Conservation (phyloP, 2,329 filamentous ascomycete genomes). For the Aspergillus ustus region DNA sequence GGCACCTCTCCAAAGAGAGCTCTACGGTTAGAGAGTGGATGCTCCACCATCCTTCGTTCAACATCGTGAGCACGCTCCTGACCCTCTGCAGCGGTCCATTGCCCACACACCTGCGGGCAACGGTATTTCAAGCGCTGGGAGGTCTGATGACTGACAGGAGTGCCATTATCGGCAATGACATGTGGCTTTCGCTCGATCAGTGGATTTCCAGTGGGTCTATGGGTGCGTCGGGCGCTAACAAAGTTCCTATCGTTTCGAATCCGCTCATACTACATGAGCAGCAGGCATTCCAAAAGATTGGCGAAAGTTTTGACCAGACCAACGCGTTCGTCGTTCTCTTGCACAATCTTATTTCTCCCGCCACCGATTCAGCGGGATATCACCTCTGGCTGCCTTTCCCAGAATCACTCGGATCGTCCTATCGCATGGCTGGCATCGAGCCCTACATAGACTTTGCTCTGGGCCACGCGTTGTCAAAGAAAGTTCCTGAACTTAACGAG, state of each 20-base stretch:
- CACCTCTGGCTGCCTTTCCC: slow-evolving; percentile 84
- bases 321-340: slow-evolving; percentile 82
- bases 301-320: slow-evolving; percentile 80
- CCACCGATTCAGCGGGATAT: slow-evolving; percentile 52
- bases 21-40: slow-evolving; percentile 73
- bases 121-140: slow-evolving; percentile 77
- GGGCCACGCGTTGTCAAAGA: slow-evolving; percentile 74
- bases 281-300: slow-evolving; percentile 73
- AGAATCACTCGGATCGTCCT: slow-evolving; percentile 77
- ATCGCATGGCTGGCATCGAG: slow-evolving; percentile 84
- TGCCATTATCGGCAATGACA: slow-evolving; percentile 66
- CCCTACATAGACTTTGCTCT: slow-evolving; percentile 91
- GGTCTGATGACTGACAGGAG: slow-evolving; percentile 78
- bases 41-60: slow-evolving; percentile 68
- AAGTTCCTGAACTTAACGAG: slow-evolving; percentile 68
- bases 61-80: slow-evolving; percentile 74
- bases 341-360: slow-evolving; percentile 70
- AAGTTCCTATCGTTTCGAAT: slow-evolving; percentile 49
- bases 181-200: slow-evolving; percentile 81
- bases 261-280: slow-evolving; percentile 54
- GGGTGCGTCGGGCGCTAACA: slow-evolving; percentile 50
- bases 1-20: slow-evolving; percentile 79
- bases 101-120: slow-evolving; percentile 76
- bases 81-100: slow-evolving; percentile 78
- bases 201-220: slow-evolving; percentile 69